Base-by-base conservation (phyloP, 139 green algal species). In the Chlorella sorokiniana region DNA sequence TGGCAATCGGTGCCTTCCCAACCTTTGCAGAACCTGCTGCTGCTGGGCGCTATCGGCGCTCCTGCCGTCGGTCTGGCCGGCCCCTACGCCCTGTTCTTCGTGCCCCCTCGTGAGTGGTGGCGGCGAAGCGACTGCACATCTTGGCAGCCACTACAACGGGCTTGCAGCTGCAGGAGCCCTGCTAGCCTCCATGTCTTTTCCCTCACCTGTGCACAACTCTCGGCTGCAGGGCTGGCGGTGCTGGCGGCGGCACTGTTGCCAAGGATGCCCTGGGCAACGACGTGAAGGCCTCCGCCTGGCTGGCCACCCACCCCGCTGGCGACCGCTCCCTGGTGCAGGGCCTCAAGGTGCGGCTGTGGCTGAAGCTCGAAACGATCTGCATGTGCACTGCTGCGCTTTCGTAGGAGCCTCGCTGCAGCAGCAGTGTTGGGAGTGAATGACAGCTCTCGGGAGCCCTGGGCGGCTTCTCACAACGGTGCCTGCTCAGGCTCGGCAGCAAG, bases 261-360 rank as follows among this genome's bases (percentile, higher is more conserved):
- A 98, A 98, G 94, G 97, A 99, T 81, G 94, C 95, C 23, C 81
- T 97, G n/a, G 97, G 97, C 82, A 98, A 98, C 78, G 95, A 98
- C 84, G 84, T 99, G 37, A 82, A 82, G 65, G 63, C 59, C 25
- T 88, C 71, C 44, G 48, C 74, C 10, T 99, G 97, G 97, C 83
- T 98, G 52, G 89, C 91, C 82, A 96, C 88, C 38, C 97, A 99
- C 92, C 83, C 80, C 35, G 72, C 87, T 41, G 94, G 94, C 75
- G 95, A 98, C 88, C 89, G 86, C 79, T 92, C 85, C 3, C 91
- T 99, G 51, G 84, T 86, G 40, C 97, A 99, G 93, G 97, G 97
- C 69, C 95, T 99, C 18, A 99, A 99, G 93, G 93, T 94, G 63
- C 2, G 72, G 10, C 7, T 37, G 33, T 10, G 16, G 3, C 1